Conservation (phyloP, 2,329 filamentous ascomycete species). For the Colletotrichum noveboracense region DNA sequence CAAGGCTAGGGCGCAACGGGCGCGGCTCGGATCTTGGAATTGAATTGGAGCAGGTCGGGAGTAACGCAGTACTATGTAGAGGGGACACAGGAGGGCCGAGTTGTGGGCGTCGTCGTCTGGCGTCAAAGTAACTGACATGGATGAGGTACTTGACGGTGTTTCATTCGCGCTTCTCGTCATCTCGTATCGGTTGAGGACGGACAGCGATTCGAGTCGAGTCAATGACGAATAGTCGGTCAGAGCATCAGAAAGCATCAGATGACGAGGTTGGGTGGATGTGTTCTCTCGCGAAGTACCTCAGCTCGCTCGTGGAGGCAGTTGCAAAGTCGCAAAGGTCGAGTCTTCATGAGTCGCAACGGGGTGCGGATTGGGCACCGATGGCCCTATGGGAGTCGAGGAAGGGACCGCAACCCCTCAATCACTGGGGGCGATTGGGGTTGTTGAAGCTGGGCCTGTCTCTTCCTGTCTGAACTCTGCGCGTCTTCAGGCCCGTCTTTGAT, state of each 20-base stretch:
- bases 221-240: conserved; percentile 13
- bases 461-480: conserved; percentile 4
- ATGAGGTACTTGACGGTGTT: not conserved
- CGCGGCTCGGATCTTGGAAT: not conserved
- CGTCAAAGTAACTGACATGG: not conserved
- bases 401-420: conserved; percentile 2
- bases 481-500: not conserved
- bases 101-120: conserved; percentile 3
- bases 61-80: not conserved
- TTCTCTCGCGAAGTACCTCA: conserved; percentile 13
- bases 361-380: conserved; percentile 30
- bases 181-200: not conserved
- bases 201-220: not conserved
- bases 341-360: conserved; percentile 23
- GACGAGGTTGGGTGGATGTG: conserved; percentile 30
- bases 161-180: not conserved
- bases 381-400: conserved; percentile 13
- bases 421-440: not conserved
- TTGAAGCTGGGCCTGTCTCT: not conserved
- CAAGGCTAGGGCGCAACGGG: not conserved
- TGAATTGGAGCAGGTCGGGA: not conserved
- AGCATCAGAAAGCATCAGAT: conserved; percentile 17
- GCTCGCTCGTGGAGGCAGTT: not conserved
- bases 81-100: not conserved
- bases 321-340: conserved; percentile 8